Evolutionary conservation across 306 rosid species (phyloP), one percentile per base, ranked within the genome.

Genomic region (Rubus parviflorus): DNA sequence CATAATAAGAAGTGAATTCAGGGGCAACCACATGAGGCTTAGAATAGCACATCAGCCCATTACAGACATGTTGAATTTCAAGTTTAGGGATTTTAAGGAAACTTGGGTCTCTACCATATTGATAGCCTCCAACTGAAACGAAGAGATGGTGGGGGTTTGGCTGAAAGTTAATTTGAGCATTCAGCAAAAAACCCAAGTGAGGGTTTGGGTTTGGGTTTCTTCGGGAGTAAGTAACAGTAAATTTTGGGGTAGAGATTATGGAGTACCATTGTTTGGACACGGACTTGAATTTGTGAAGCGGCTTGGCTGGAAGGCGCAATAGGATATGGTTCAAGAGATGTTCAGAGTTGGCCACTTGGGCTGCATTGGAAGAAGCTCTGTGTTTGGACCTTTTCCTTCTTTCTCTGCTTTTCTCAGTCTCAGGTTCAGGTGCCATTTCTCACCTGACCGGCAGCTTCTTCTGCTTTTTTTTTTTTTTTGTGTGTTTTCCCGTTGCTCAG

Each of bases 11-110:
- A 54, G 66, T 11, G 38, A 72, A n/a, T 37, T 15, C 37, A 62
- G 65, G 69, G 43, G 62, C 23, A 74, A n/a, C 19, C 42, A 16
- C 4, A 17, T 74, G 49, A 14, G 17, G 16, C 38, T 30, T 58
- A 7, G 80, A 74, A 76, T 77, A 80, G 7, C 81, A 46, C 25
- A 80, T 10, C 40, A 85, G 74, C 2, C 89, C 86, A 22, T 85
- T 82, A 77, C 84, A 82, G 37, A 85, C 80, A 40, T 77, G 76
- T 1, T 68, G 37, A 49, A 85, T 80, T 43, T 42, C 23, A 13
- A 75, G 1, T 8, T 66, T 74, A 67, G 51, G 25, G 38, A 5
- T 52, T 5, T 14, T 38, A 1, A 72, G 47, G 65, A 25, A 81
- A 67, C 20, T n/a, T 52, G 69, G 67, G 40, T 13, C 8, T 41